phyloP scores from a whole-genome alignment of 129 eudicot species.

The Silybum marianum region DNA sequence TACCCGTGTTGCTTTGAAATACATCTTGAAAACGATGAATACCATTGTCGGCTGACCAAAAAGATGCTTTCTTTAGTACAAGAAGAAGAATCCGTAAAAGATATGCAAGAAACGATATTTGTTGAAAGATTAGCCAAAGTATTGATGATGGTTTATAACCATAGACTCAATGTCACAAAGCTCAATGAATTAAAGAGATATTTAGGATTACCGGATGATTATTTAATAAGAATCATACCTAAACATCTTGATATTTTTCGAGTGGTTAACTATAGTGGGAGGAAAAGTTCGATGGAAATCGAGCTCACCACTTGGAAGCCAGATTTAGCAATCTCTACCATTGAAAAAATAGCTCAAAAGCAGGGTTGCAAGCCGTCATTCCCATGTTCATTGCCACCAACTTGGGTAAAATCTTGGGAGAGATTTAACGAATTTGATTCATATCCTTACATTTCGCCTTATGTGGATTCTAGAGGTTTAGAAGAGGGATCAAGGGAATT shows the following conservation, averaged over 20 bases:
- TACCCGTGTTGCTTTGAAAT: constrained; percentile 93
- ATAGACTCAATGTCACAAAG: constrained; percentile 65
- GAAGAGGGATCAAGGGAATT: constrained; percentile 61
- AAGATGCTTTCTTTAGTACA: constrained; percentile 64
- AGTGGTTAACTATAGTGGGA: constrained; percentile 73
- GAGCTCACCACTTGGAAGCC: constrained; percentile 75
- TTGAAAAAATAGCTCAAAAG: constrained; percentile 58
- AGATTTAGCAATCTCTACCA: constrained; percentile 62
- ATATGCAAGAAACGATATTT: constrained; percentile 58
- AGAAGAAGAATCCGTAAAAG: constrained; percentile 80
- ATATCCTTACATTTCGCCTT: constrained; percentile 86
- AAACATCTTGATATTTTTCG: constrained; percentile 76
- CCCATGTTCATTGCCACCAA: constrained; percentile 65
- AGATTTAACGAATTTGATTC: constrained; percentile 74
- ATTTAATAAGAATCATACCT: constrained; percentile 69
- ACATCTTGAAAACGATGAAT: constrained; percentile 52
- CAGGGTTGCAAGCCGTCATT: constrained; percentile 52
- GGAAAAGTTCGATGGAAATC: constrained; percentile 72
- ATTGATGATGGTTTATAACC: constrained; percentile 79
- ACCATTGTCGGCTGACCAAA: constrained; percentile 68
- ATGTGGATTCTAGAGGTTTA: constrained; percentile 42
- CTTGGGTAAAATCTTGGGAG: constrained; percentile 84
- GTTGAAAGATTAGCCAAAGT: constrained; percentile 78
- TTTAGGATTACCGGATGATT: constrained; percentile 93
- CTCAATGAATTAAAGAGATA: constrained; percentile 64